Evolutionary conservation across 2,329 filamentous ascomycete genomes (phyloP), one percentile per base, ranked within the genome.

Genomic region (Trichoderma asperellum): DNA sequence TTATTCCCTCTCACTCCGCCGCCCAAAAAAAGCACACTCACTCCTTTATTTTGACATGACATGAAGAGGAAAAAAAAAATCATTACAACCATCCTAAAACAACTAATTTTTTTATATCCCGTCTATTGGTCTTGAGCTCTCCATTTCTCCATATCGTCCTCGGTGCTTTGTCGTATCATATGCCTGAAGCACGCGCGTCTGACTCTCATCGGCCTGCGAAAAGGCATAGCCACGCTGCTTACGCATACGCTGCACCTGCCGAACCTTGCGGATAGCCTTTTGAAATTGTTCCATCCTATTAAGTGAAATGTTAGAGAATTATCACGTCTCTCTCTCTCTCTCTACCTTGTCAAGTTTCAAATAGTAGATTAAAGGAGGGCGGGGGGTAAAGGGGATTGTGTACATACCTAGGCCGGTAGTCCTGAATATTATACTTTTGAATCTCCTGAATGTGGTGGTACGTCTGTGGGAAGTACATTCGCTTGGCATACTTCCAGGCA

Each of bases 371-470:
- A 35, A 49, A 57, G n/a, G n/a, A 16, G 53, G 35, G 53, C n/a
- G n/a, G 10, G 56, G 56, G 32, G 2, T 16, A 53, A 34, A 11
- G 29, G 27, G 37, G 35, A 32, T n/a, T 43, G 57, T 35, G 32
- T 59, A 84, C 87, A 74, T 87, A 94, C 92, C 96, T 90, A 71
- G 96, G 96, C 77, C 96, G 87, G 81, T 99, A 99, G 83, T 99
- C 96, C 83, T 99, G 96, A 71, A 99, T 97, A 76, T 99, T 99
- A 83, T 98, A 99, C 83, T 99, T 99, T 81, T 99, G 96, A 75
- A 99, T 99, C 83, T 99, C 96, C 81, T 99, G 96, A 72, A 99
- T 96, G 79, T 99, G 96, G 76, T 99, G 96, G 77, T 99, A 99
- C 55, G 93, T 90, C 81, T 97, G 92, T 27, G 96, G 96, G 74